phyloP scores from a whole-genome alignment of 2,329 filamentous ascomycete genomes.

The Hypoxylon sp. region DNA sequence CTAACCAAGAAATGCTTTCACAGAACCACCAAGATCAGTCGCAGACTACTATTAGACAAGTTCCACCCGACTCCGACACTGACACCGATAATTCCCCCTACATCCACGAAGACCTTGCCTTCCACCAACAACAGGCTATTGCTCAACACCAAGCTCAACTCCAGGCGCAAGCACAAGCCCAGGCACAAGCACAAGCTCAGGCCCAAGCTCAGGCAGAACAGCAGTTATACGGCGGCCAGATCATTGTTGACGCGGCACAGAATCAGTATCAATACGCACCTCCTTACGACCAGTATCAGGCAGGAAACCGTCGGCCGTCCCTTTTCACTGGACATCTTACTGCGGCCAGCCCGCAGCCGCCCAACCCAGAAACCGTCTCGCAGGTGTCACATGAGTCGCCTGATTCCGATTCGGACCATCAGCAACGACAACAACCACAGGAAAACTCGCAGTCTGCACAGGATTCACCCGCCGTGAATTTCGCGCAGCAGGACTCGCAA shows the following conservation, averaged over 20 bases:
- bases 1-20: constrained; percentile 59
- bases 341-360: constrained; percentile 56
- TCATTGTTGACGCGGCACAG: constrained; percentile 58
- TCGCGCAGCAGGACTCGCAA: constrained; percentile 49
- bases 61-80: constrained; percentile 62
- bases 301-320: constrained; percentile 48
- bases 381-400: constrained; percentile 75
- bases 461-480: constrained; percentile 60
- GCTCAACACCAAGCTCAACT: constrained; percentile 51
- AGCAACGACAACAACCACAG: constrained; percentile 48
- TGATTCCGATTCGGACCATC: constrained; percentile 64
- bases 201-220: constrained; percentile 45
- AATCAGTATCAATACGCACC: constrained; percentile 57
- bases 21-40: constrained; percentile 60
- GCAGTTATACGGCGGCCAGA: constrained; percentile 56
- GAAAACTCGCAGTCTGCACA: constrained; percentile 61
- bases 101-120: constrained; percentile 61
- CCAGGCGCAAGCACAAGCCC: constrained; percentile 43
- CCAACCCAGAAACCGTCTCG: constrained; percentile 72
- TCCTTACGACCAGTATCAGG: constrained; percentile 52
- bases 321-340: constrained; percentile 52
- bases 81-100: constrained; percentile 64
- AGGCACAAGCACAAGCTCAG: constrained; percentile 49
- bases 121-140: constrained; percentile 58
- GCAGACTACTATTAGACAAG: constrained; percentile 64